Evolutionary conservation across 805 yeast species (phyloP).

Genomic region (Komagataella pseudopastoris): DNA sequence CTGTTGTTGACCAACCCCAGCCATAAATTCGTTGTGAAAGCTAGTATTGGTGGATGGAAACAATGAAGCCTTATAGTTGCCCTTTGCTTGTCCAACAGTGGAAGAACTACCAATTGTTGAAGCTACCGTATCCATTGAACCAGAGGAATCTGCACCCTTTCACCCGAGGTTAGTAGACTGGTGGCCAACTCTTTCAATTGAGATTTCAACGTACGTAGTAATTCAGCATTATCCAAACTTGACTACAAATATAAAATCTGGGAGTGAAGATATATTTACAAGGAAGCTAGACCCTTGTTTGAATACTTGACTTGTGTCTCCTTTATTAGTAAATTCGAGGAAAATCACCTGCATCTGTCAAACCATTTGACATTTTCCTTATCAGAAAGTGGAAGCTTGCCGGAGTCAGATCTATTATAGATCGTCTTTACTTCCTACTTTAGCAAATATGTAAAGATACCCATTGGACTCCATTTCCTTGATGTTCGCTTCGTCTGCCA

Average conservation of each 20-base stretch:
- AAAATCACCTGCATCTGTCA: not conserved
- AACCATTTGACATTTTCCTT: too few species aligned
- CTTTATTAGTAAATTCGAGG: not conserved
- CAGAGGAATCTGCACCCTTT: not conserved
- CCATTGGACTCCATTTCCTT: slow-evolving; percentile 32
- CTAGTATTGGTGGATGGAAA: not conserved
- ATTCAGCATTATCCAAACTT: not conserved
- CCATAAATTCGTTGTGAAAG: not conserved
- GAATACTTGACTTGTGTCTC: not conserved
- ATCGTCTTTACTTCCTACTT: not conserved
- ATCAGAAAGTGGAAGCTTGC: too few species aligned
- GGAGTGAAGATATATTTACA: not conserved
- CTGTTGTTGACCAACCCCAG: not conserved
- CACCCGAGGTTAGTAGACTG: not conserved
- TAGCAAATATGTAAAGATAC: slow-evolving; percentile 30
- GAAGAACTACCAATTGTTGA: not conserved
- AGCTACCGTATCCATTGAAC: not conserved
- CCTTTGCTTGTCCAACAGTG: not conserved
- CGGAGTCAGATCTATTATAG: not conserved
- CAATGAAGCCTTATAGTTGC: not conserved
- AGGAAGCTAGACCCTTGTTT: not conserved
- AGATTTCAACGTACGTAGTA: not conserved
- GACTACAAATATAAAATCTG: not conserved
- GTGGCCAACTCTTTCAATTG: not conserved
- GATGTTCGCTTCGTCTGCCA: slow-evolving; percentile 24